A percentile compares a stretch with the other conserved stretches of the same genome.
Evolutionary conservation across 192 early-diverging fungal genomes (phyloP).

Genomic region (Entrophospora sp.): DNA sequence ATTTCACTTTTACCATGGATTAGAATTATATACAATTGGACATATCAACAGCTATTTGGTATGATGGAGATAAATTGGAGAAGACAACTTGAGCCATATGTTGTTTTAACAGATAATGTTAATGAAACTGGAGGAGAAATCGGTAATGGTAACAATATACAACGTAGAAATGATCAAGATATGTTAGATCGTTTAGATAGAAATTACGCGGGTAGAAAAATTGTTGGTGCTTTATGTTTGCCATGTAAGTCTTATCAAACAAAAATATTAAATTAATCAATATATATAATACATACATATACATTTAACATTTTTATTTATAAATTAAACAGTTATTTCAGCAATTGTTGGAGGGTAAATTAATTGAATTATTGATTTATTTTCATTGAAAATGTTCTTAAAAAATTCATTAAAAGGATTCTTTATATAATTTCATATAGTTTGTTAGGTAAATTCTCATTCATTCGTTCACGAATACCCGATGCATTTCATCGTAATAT

Average conservation of each 20-base stretch:
- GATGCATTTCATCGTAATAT: slow-evolving; percentile 45
- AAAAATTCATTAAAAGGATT: too few relatives aligned
- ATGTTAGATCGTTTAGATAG: slow-evolving; percentile 48
- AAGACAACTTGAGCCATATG: slow-evolving; percentile 27
- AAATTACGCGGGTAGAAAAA: slow-evolving; percentile 44
- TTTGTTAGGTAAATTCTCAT: slow-evolving; percentile 38
- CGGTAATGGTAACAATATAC: slow-evolving; percentile 21
- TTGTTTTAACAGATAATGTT: not conserved
- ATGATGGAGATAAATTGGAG: slow-evolving; percentile 52
- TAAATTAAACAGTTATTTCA: slow-evolving; percentile 45
- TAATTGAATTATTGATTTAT: too few relatives aligned
- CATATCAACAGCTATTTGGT: slow-evolving; percentile 45
- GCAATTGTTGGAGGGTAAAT: slow-evolving; percentile 50
- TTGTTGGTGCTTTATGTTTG: slow-evolving; percentile 57
- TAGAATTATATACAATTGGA: slow-evolving; percentile 47
- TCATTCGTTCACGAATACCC: slow-evolving; percentile 37
- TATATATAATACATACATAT: not conserved
- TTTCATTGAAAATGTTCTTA: too few relatives aligned
- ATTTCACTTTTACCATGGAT: slow-evolving; percentile 55
- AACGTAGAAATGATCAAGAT: slow-evolving; percentile 27
- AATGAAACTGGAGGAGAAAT: slow-evolving; percentile 17
- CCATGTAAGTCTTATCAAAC: slow-evolving; percentile 33
- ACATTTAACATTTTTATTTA: too few relatives aligned
- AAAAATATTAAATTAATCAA: not conserved
- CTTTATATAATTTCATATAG: not conserved